A percentile compares a stretch with the other conserved stretches of the same genome.
Conservation (phyloP, 768 basidiomycete genomes). For the Agaricus subrufescens region DNA sequence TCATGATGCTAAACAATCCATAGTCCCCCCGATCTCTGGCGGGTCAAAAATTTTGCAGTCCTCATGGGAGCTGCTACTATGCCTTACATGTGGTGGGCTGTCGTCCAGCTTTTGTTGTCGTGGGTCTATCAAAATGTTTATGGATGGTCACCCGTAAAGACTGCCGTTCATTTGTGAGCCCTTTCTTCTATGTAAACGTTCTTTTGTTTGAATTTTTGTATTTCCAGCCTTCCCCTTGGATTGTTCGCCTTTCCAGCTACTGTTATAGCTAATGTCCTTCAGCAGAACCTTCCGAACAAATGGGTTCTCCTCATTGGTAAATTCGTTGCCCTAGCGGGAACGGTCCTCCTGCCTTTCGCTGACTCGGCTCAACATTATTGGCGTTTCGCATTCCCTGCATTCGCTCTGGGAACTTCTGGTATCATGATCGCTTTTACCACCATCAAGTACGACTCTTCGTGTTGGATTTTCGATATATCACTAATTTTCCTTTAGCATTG, state of each 20-base stretch:
- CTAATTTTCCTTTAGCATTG: conserved; percentile 27
- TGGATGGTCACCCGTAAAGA: conserved; percentile 29
- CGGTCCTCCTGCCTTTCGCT: conserved; percentile 32
- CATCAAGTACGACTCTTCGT: conserved; percentile 15
- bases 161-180: conserved; percentile 32
- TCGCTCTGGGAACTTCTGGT: conserved; percentile 38
- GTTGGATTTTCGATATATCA: conserved; percentile 25
- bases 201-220: neutral
- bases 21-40: conserved; percentile 27
- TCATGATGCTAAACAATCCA: neutral
- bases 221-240: conserved; percentile 32
- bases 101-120: conserved; percentile 27
- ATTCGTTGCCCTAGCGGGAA: conserved; percentile 27
- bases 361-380: conserved; percentile 37
- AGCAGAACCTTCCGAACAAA: conserved; percentile 26
- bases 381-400: conserved; percentile 39
- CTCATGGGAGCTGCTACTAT: conserved; percentile 29
- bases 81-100: conserved; percentile 36
- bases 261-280: conserved; percentile 31
- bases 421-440: conserved; percentile 32
- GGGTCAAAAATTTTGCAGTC: conserved; percentile 32
- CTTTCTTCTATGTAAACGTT: neutral
- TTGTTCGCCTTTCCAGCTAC: conserved; percentile 24
- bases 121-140: conserved; percentile 30
- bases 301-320: conserved; percentile 39